Conservation (phyloP, 1,284 basidiomycete species). For the Ustilago hordei region DNA sequence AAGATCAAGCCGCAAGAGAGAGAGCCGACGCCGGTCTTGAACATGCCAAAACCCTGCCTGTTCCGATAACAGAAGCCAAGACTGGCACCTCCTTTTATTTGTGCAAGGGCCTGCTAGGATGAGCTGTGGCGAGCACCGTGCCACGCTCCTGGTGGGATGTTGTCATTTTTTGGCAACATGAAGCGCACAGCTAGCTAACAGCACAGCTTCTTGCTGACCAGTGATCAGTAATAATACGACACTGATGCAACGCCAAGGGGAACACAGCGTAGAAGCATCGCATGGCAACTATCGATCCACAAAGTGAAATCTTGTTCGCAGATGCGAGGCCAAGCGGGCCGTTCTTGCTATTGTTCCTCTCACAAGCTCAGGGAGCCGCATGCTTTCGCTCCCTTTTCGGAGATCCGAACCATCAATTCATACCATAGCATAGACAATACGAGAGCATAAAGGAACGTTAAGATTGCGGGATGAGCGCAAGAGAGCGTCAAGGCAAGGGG, state of each 20-base stretch:
- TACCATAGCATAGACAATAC: background rate
- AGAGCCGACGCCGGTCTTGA: conserved; percentile 1
- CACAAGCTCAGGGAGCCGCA: background rate
- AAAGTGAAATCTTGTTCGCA: background rate
- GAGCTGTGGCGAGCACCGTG: background rate
- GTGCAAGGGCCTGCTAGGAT: background rate
- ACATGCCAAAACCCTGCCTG: background rate
- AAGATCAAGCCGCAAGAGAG: conserved; percentile 1
- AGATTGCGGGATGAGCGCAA: no score
- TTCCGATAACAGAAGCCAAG: background rate
- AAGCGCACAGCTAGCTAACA: background rate
- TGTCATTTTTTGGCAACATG: background rate
- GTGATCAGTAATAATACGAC: background rate
- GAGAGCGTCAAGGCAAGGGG: background rate
- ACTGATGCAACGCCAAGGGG: background rate
- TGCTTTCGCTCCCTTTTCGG: background rate
- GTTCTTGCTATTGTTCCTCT: background rate
- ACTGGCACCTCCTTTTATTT: background rate
- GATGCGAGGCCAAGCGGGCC: background rate
- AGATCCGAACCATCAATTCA: background rate
- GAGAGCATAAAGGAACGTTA: no score
- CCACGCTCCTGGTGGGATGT: background rate
- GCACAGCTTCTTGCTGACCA: background rate
- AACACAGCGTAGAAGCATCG: background rate
- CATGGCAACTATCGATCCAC: background rate